Evolutionary conservation across 257 asterid species (phyloP).

Genomic region (Pogostemon cablin): DNA sequence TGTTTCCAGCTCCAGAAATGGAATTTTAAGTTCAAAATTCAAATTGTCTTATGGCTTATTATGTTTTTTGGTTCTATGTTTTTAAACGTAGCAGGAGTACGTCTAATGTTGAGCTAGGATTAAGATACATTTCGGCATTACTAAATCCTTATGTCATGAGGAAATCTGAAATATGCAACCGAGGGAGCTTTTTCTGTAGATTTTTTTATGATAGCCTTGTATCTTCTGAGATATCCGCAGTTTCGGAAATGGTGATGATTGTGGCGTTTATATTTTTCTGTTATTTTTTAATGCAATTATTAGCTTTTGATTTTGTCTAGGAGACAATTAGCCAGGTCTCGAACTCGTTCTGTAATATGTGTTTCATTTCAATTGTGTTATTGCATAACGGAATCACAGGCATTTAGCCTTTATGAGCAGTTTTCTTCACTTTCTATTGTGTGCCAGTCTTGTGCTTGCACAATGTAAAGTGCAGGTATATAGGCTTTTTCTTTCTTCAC

Average conservation of each 20-base stretch:
- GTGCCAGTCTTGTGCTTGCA: too few relatives aligned
- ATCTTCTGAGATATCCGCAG: slow-evolving; percentile 6
- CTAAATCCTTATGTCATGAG: slow-evolving; percentile 11
- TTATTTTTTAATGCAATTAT: slow-evolving; percentile 7
- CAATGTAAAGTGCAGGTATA: background rate
- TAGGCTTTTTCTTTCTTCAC: background rate
- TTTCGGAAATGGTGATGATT: slow-evolving; percentile 13
- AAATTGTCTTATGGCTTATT: background rate
- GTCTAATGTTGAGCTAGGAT: background rate
- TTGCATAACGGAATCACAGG: slow-evolving; percentile 1
- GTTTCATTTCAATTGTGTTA: slow-evolving; percentile 7
- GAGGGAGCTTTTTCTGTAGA: slow-evolving; percentile 10
- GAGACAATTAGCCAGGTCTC: background rate
- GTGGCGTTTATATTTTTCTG: background rate
- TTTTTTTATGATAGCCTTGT: background rate
- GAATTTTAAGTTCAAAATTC: background rate
- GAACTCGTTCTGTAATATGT: background rate
- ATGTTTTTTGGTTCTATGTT: slow-evolving; percentile 1
- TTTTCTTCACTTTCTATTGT: background rate
- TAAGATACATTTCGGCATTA: too few relatives aligned
- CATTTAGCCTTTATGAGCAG: background rate
- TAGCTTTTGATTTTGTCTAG: slow-evolving; percentile 11
- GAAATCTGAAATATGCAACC: slow-evolving; percentile 1
- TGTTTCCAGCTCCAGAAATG: slow-evolving; percentile 15
- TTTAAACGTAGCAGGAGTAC: background rate